phyloP scores from a whole-genome alignment of 805 yeast genomes.

The Pichia eremophila region DNA sequence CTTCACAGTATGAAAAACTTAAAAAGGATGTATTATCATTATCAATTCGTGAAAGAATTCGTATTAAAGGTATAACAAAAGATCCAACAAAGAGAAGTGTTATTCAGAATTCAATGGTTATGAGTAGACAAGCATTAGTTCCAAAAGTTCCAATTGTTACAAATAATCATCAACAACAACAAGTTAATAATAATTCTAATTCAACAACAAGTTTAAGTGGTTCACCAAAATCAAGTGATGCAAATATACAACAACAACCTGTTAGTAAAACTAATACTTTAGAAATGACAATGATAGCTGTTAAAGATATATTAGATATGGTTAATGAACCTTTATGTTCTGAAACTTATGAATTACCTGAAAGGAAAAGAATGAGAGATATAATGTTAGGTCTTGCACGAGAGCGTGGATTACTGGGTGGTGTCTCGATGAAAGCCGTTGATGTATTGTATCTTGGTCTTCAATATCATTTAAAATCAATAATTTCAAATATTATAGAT shows the following conservation, averaged over 20 bases:
- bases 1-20: slow-evolving; percentile 70
- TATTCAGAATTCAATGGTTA: slow-evolving; percentile 57
- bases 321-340: slow-evolving; percentile 72
- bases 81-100: slow-evolving; percentile 75
- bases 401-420: slow-evolving; percentile 82
- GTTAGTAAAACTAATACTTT: slow-evolving; percentile 3
- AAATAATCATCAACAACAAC: neutral
- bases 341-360: slow-evolving; percentile 78
- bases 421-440: slow-evolving; percentile 66
- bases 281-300: slow-evolving; percentile 64
- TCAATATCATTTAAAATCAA: slow-evolving; percentile 66
- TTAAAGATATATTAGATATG: slow-evolving; percentile 84
- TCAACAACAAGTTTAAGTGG: neutral
- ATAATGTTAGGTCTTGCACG: slow-evolving; percentile 76
- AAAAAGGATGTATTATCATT: slow-evolving; percentile 81
- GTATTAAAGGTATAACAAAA: slow-evolving; percentile 74
- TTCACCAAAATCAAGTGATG: neutral
- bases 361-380: slow-evolving; percentile 53
- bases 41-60: slow-evolving; percentile 73
- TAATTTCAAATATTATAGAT: slow-evolving; percentile 68
- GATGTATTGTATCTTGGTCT: slow-evolving; percentile 73
- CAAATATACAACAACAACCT: neutral
- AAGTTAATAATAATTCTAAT: neutral
- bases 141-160: slow-evolving; percentile 80
- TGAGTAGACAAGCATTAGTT: slow-evolving; percentile 60